These are phyloP conservation scores for Mangifera indica DNA, from an alignment of 345 rosid species.

Conservation along the genomic window DNA sequence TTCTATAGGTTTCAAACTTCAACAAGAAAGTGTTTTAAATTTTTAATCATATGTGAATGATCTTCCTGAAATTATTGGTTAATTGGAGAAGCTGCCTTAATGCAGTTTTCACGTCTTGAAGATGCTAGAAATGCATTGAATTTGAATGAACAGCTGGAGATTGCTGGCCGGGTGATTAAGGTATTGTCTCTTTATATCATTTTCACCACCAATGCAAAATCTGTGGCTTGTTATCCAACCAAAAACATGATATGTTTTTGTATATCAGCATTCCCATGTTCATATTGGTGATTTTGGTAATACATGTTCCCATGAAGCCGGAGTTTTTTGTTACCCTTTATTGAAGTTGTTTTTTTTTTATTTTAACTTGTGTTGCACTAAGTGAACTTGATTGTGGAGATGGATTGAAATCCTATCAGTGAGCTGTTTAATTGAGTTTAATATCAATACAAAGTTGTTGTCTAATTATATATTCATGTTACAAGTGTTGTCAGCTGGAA, in stretches of 20 bases:
- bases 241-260: neutral
- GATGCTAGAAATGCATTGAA: slow-evolving; percentile 91
- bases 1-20: neutral
- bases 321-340: neutral
- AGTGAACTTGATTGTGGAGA: neutral
- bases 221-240: no score
- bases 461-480: no score
- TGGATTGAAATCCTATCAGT: neutral
- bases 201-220: no score
- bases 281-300: neutral
- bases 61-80: neutral
- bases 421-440: slow-evolving; percentile 2
- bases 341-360: neutral
- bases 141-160: slow-evolving; percentile 87
- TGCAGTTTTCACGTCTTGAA: slow-evolving; percentile 88
- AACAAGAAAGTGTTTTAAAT: neutral
- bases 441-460: neutral
- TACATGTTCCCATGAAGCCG: no score
- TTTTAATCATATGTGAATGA: neutral
- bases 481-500: neutral
- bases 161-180: slow-evolving; percentile 90
- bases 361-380: neutral
- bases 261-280: neutral
- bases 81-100: slow-evolving; percentile 11
- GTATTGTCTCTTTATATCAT: slow-evolving; percentile 28